Base-by-base conservation (phyloP, 257 asterid species). In the Avicennia marina region DNA sequence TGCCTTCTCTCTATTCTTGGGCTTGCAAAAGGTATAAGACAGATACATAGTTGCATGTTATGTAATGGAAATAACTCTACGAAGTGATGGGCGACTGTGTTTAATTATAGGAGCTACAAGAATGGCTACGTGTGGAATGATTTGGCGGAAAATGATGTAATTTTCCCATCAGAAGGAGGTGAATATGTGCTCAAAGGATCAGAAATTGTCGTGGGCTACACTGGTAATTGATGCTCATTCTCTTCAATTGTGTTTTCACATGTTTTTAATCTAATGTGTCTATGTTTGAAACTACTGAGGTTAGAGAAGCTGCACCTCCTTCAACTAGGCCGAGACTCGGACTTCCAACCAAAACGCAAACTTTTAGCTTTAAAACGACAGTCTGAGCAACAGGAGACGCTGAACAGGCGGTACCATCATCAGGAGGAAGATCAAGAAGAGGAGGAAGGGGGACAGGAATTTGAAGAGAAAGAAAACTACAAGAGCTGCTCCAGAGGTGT, bases 61-160 rank as follows among this genome's bases (percentile, higher is more conserved):
- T 18, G 29, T 22, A 9, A 12, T 10, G 25, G 16, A 4, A 20
- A 15, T 2, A 8, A 43, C 11, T n/a, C n/a, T 1, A 2, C 18
- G 7, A 16, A 61, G 20, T 63, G 10, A 20, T 13, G 9, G n/a
- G 1, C 45, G 43, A 2, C 11, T 53, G 22, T 24, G 1, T 16
- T 2, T 22, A 32, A 53, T 19, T 29, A 27, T 33, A 89, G 98
- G 95, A 77, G 86, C 76, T 90, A 90, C 83, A 90, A 87, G 74
- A 90, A 77, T 63, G 98, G 98, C 0, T 90, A 73, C 63, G 96
- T 90, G 38, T 90, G 98, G 98, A 84, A 90, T 78, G 98, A 87
- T 66, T 74, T 90, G 47, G 62, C 76, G 4, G 94, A 78, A 63
- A 80, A 77, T 67, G 98, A 90, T 53, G 72, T 68, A 2, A 81